Base-by-base conservation (phyloP, 768 basidiomycete species). In the Lentinula edodes region DNA sequence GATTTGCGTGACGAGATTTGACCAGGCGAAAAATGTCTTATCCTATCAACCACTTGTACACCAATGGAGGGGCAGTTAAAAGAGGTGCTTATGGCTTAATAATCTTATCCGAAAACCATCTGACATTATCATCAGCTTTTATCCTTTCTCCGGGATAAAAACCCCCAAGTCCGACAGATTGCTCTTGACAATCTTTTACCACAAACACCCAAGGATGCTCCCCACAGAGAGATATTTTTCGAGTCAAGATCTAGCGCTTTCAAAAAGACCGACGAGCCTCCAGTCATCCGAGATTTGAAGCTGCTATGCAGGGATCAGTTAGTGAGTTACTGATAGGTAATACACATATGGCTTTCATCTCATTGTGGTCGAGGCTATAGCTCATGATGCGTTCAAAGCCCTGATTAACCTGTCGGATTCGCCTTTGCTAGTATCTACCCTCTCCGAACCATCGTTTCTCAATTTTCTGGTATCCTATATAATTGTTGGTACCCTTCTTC, bases 361-460 rank as follows among this genome's bases (percentile, higher is more conserved):
- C 65, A 62, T 42, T 39, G 38, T 35, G 45, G 56, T 34, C 34
- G 67, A 97, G 93, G 84, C 87, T 61, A 84, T 93, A 55, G 92
- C 96, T 1, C 96, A 98, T 67, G 95, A 97, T 77, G 96, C 96
- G 2, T 90, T 98, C 72, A 86, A 91, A 63, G 94, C 95, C 2
- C 80, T 98, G 54, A 88, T 98, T 71, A 98, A 98, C 75, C 82
- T 98, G 38, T 91, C 94, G 2, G 95, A 95, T 74, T 90, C 89
- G 35, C 79, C 89, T 7, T 72, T 87, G 18, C 79, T 95, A 28
- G 78, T 88, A 7, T 66, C 81, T 6, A 73, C 86, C 43, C 78
- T 96, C 7, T 86, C 86, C 1, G 93, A 96, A 53, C 72, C 81
- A 0, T 72, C 80, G 0, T 98, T 95, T 71, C 73, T 97, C 28